Evolutionary conservation across 495 filamentous ascomycete species (phyloP).

Genomic region (Staphylotrichum tortipilum): DNA sequence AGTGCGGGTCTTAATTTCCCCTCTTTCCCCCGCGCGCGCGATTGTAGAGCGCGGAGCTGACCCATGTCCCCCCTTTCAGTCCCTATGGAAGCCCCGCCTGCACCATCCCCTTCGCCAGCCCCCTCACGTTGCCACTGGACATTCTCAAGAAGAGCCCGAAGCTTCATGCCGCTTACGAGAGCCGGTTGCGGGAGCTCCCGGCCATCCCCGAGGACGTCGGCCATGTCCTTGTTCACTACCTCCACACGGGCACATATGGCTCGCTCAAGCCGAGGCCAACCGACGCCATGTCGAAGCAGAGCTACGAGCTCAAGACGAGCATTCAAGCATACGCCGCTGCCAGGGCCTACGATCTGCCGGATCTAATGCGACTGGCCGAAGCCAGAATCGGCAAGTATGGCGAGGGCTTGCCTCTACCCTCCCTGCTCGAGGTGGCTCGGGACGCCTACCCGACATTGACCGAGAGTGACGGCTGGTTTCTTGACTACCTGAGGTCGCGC

Average conservation of each 20-base stretch:
- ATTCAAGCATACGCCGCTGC: conserved; percentile 25
- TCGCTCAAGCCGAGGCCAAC: conserved; percentile 22
- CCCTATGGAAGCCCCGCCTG: conserved; percentile 25
- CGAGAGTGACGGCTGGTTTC: conserved; percentile 26
- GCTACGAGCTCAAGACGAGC: conserved; percentile 25
- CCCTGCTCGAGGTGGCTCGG: conserved; percentile 24
- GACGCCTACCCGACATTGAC: conserved; percentile 24
- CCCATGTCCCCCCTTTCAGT: conserved; percentile 4
- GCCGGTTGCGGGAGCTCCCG: conserved; percentile 21
- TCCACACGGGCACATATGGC: conserved; percentile 28
- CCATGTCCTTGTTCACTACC: conserved; percentile 29
- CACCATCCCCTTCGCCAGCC: conserved; percentile 26
- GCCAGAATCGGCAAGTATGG: conserved; percentile 22
- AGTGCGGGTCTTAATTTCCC: conserved; percentile 10
- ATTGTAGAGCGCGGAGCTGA: no score
- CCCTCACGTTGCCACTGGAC: conserved; percentile 23
- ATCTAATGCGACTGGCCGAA: conserved; percentile 26
- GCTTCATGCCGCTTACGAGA: conserved; percentile 25
- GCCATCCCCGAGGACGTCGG: conserved; percentile 24
- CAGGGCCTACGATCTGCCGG: conserved; percentile 24
- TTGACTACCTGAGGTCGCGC: conserved; percentile 24
- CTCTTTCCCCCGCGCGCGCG: no score
- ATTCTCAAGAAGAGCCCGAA: conserved; percentile 25
- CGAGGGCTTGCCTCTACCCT: conserved; percentile 20
- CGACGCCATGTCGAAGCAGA: conserved; percentile 18